Evolutionary conservation across 1,139 yeast species (phyloP), one percentile per base, ranked within the genome.

Genomic region (Spathaspora sp.): DNA sequence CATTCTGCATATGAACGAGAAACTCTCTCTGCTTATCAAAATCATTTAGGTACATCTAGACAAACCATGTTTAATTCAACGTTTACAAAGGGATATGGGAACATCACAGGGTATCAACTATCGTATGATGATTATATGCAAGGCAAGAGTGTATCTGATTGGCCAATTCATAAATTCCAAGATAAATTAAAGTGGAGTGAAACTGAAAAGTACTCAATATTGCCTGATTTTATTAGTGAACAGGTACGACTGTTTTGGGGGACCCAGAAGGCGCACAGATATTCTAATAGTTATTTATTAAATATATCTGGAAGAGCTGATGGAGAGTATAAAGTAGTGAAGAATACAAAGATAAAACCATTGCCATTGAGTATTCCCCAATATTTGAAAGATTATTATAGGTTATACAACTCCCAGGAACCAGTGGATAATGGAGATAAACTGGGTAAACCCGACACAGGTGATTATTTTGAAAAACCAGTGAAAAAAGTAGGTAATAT

Each of bases 101-200:
- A 87, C 56, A 62, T 89, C 9, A 86, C 95, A 0, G 96, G 96
- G 7, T 78, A 84, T 51, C 74, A 71, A 57, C 64, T 82, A 47
- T 82, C 86, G 43, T 87, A 84, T 55, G 65, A 69, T 8, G 93
- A 86, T 60, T 74, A 71, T 29, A 15, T 73, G 3, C 56, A 65
- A 4, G 77, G 78, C 9, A 68, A 72, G 45, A 68, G 71, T 36
- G 64, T 58, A 0, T 72, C 76, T 45, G 71, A 81, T 0, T 85
- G 85, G 80, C 90, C 90, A 1, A 59, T 84, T 24, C 81, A 75
- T 25, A 43, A 69, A 1, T 74, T 51, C 47, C 65, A 68, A 29
- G 62, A 69, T 27, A 63, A 68, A 7, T 56, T 65, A 17, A 76
- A 80, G 4, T 85, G 86, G 81, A 43, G 43, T n/a, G 83, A 81